Percentiles rank a stretch among this genome's conserved stretches.
Conservation (phyloP, 148 eudicot genomes). For the Salicornia ramosissima region DNA sequence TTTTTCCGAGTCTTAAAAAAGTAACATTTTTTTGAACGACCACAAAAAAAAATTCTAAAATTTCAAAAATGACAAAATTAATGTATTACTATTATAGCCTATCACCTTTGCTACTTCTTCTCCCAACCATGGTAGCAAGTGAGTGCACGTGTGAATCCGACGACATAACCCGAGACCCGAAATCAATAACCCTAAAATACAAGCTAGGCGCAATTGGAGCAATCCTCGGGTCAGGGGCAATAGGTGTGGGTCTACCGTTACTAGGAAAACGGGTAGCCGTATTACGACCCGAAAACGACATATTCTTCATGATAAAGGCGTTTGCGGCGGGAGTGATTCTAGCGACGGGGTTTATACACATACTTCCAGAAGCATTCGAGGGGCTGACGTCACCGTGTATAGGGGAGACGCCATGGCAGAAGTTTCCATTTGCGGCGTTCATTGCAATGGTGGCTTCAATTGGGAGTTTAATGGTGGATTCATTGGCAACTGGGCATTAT, state of each 20-base stretch:
- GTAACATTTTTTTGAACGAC: too few species aligned
- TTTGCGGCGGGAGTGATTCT: constrained; percentile 86
- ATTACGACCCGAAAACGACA: constrained; percentile 29
- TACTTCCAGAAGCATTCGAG: constrained; percentile 71
- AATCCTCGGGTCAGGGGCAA: constrained; percentile 45
- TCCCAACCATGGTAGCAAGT: constrained; percentile 13
- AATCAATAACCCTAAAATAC: constrained; percentile 36
- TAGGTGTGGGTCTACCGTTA: constrained; percentile 59
- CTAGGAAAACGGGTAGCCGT: constrained; percentile 29
- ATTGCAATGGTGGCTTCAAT: constrained; percentile 63
- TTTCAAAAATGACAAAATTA: not conserved
- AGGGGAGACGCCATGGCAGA: constrained; percentile 41
- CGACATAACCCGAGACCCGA: constrained; percentile 12
- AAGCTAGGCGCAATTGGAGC: constrained; percentile 54
- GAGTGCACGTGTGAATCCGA: constrained; percentile 39
- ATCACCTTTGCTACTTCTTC: constrained; percentile 9
- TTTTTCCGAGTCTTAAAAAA: too few species aligned
- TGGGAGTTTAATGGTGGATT: constrained; percentile 68
- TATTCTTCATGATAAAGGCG: constrained; percentile 76
- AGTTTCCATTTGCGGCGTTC: constrained; percentile 69
- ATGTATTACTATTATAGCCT: not conserved
- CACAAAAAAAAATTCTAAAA: too few species aligned
- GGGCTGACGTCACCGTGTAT: constrained; percentile 64
- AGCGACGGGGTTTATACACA: constrained; percentile 77
- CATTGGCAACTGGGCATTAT: constrained; percentile 55